Base-by-base conservation (phyloP, 139 green algal genomes). In the Chlorella sp. region DNA sequence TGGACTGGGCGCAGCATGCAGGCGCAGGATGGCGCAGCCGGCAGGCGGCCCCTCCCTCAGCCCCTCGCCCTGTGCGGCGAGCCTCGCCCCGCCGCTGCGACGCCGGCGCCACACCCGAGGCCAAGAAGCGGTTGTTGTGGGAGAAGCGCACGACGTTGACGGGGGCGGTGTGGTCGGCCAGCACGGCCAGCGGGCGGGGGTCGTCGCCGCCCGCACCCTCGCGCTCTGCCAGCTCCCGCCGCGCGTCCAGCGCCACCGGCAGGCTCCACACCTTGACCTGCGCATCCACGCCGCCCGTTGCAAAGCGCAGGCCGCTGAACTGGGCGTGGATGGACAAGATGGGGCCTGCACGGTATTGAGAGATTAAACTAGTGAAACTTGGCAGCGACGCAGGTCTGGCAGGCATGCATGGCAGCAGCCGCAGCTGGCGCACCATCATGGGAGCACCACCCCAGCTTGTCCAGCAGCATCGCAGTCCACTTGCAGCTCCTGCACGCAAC, bases 91-190 rank as follows among this genome's bases (percentile, higher is more conserved):
- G 19, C 23, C 19, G 19, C 17, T 8, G 53, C 14, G 14, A 17
- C 46, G 14, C 29, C 23, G 21, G 11, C 55, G 17, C 11, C 71
- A 2, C 58, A 77, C 71, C 81, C 25, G 81, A 77, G 3, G 81
- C 81, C 23, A 86, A 61, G n/a, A 81, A 69, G 1, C 59, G 68
- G 23, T 91, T 93, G 35, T 80, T 75, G n/a, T 83, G 77, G 41
- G 77, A 90, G 83, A 97, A 98, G 27, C 93, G 83, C 31, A 92
- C 91, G 11, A 89, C 84, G 77, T 96, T 98, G 42, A 98, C 90
- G 2, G 88, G 71, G 0, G 69, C 74, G 14, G 74, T 83, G 74
- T 96, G 92, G 67, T 97, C 91, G 11, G 56, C 66, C 25, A 98
- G 79, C 12, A 84, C 92, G 8, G 93, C 93, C 33, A 98, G 85